Base-by-base conservation (phyloP, 345 rosid species). In the Camelina sativa region DNA sequence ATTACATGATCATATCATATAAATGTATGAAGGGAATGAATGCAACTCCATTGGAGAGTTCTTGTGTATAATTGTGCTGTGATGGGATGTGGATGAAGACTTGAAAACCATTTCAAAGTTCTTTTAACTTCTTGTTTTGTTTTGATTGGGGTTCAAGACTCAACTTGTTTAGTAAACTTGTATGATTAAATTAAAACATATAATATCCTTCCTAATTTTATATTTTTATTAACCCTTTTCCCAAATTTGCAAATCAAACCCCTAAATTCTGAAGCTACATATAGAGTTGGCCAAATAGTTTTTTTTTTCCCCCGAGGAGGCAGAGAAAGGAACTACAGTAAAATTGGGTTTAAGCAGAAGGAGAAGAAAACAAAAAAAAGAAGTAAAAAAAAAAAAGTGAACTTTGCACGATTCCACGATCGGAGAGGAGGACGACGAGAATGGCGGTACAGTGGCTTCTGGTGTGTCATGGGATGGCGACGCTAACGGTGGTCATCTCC, bases 381-480 rank as follows among this genome's bases (percentile, higher is more conserved):
- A 1, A 20, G 1, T 1, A 0, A 30, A 17, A 41, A 28, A 16
- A 11, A 25, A 41, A 15, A 11, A 20, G 20, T 8, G 13, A 41
- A 48, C 67, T 66, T 75, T 40, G 1, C 4, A 47, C 52, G 65
- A 77, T 35, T 40, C 6, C 2, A 47, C 52, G 65, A 77, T 35
- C 62, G 48, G 67, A 38, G 68, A 62, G 17, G 30, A 64, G 48
- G 68, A 62, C 17, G 28, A 64, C 68, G 46, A 75, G 10, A 28
- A 92, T 93, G 98, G 96, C 69, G 16, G 73, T 76, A 12, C 87
- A 81, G 44, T 94, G 98, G 98, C 23, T 86, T 75, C 85, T 95
- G 82, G 63, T 84, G 17, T 78, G 88, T 71, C 96, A 92, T 46
- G 97, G 97, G 71, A 48, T 90, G 60, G 46, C 76, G 22, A 95